Conservation (phyloP, 2,329 filamentous ascomycete genomes). For the Thelonectria olida region DNA sequence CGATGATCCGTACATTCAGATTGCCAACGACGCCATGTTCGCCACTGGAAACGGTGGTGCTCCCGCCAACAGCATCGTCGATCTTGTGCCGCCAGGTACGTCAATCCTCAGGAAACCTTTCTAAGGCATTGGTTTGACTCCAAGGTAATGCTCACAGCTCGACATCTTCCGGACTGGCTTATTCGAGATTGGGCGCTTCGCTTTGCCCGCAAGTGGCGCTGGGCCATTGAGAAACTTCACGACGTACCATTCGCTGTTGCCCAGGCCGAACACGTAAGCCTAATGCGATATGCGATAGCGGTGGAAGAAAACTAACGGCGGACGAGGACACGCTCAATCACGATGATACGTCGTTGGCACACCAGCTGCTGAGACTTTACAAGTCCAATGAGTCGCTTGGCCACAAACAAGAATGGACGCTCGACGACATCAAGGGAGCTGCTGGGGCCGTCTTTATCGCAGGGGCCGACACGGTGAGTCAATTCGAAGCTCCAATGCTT, state of each 20-base stretch:
- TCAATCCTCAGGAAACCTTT: background rate
- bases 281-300: background rate
- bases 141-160: slow-evolving; percentile 28
- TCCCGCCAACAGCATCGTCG: slow-evolving; percentile 50
- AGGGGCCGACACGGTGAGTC: slow-evolving; percentile 53
- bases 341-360: slow-evolving; percentile 38
- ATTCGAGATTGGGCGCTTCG: slow-evolving; percentile 43
- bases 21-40: slow-evolving; percentile 44
- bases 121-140: background rate
- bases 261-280: slow-evolving; percentile 39
- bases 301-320: slow-evolving; percentile 22
- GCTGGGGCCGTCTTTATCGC: slow-evolving; percentile 59
- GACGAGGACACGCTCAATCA: slow-evolving; percentile 16
- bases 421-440: slow-evolving; percentile 59
- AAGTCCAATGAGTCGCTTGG: slow-evolving; percentile 23
- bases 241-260: slow-evolving; percentile 44
- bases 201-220: slow-evolving; percentile 46
- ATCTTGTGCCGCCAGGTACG: slow-evolving; percentile 53
- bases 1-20: slow-evolving; percentile 43
- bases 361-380: slow-evolving; percentile 34
- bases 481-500: slow-evolving; percentile 14
- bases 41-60: slow-evolving; percentile 44
- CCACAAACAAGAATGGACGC: slow-evolving; percentile 37
- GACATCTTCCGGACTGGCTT: slow-evolving; percentile 41
- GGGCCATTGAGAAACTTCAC: slow-evolving; percentile 46